Conservation (phyloP, 1,284 basidiomycete genomes). For the Sporisorium reilianum region DNA sequence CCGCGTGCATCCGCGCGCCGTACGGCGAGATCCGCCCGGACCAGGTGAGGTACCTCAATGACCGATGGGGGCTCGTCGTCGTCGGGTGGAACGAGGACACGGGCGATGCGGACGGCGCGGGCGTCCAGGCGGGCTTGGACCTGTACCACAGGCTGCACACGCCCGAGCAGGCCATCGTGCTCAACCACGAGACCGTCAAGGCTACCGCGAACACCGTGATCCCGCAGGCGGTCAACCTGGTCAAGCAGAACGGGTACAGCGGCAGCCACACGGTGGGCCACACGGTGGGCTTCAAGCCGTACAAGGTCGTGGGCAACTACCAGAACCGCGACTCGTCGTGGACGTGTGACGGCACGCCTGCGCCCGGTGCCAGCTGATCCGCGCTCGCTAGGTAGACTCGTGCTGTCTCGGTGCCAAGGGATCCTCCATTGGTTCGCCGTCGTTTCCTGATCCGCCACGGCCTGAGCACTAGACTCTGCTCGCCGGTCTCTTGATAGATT, state of each 20-base stretch:
- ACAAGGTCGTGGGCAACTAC: constrained; percentile 51
- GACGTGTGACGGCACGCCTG: constrained; percentile 56
- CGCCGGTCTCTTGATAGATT: constrained; percentile 14
- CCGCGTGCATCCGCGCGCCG: constrained; percentile 57
- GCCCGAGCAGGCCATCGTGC: constrained; percentile 52
- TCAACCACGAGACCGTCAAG: constrained; percentile 62
- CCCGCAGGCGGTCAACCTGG: constrained; percentile 55
- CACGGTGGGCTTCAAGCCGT: constrained; percentile 53
- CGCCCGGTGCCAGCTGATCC: constrained; percentile 18
- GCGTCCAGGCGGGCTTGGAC: constrained; percentile 30
- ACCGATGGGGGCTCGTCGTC: constrained; percentile 51
- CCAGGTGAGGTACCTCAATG: constrained; percentile 53
- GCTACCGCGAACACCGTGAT: constrained; percentile 44
- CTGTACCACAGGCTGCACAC: constrained; percentile 43
- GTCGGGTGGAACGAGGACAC: constrained; percentile 57
- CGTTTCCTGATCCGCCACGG: constrained; percentile 5
- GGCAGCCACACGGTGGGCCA: constrained; percentile 43
- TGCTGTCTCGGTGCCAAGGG: too few relatives aligned
- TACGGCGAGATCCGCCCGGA: constrained; percentile 49
- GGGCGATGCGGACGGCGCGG: constrained; percentile 49
- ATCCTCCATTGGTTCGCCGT: too few relatives aligned
- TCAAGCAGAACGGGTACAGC: constrained; percentile 52
- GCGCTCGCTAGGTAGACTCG: too few relatives aligned
- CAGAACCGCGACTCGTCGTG: constrained; percentile 48
- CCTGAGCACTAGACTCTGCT: constrained; percentile 17